These are phyloP conservation scores for Ambrosia trifida DNA, from an alignment of 129 eudicot species.

Conservation along the genomic window DNA sequence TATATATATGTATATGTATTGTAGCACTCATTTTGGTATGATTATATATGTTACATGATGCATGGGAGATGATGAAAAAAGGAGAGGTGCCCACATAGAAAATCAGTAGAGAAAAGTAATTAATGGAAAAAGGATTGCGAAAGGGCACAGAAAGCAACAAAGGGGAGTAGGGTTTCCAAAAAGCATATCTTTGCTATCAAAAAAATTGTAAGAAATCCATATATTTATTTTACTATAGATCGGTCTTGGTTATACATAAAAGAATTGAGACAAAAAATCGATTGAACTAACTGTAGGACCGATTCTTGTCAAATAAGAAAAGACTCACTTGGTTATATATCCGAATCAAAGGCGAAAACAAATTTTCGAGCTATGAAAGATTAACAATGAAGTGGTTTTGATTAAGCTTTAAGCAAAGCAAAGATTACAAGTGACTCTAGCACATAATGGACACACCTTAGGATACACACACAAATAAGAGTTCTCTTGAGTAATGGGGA, in stretches of 20 bases:
- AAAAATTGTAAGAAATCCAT: constrained; percentile 32
- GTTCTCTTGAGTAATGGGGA: too few relatives aligned
- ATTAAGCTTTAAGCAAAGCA: too few relatives aligned
- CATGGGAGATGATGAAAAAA: constrained; percentile 50
- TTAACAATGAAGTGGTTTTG: too few relatives aligned
- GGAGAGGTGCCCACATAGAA: constrained; percentile 60
- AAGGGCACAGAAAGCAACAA: constrained; percentile 69
- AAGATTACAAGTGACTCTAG: too few relatives aligned
- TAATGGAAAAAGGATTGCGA: constrained; percentile 42
- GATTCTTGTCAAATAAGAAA: too few relatives aligned
- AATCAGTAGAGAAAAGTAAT: constrained; percentile 38
- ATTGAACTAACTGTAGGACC: too few relatives aligned
- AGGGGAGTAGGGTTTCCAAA: constrained; percentile 38
- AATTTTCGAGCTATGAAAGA: too few relatives aligned
- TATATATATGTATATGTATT: constrained; percentile 17
- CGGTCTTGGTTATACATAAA: constrained; percentile 4
- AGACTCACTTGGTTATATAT: too few relatives aligned
- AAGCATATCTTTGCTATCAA: constrained; percentile 29
- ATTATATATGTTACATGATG: constrained; percentile 38
- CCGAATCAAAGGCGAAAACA: too few relatives aligned
- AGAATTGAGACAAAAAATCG: neutral
- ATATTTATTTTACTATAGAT: constrained; percentile 7
- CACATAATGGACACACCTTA: too few relatives aligned
- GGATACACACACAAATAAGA: too few relatives aligned
- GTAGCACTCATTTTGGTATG: constrained; percentile 63